Percentiles rank a stretch among this genome's conserved stretches.
These are phyloP conservation scores for Blastobotrys ciferrii DNA, from an alignment of 1,139 yeast genomes.

Conservation along the genomic window DNA sequence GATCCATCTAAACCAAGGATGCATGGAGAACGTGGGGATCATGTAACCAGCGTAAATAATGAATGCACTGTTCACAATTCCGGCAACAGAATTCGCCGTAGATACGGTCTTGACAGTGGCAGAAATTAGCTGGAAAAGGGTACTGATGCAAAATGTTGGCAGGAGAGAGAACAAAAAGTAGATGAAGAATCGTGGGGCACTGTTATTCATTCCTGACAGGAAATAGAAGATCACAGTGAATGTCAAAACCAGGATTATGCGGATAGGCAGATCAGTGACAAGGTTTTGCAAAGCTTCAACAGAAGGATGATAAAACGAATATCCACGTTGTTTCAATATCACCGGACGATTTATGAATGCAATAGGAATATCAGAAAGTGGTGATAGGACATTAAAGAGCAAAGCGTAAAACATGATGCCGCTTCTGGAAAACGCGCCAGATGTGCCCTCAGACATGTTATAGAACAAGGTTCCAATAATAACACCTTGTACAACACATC, in stretches of 20 bases:
- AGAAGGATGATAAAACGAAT: conserved; percentile 46
- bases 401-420: conserved; percentile 45
- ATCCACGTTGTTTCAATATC: conserved; percentile 44
- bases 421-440: conserved; percentile 53
- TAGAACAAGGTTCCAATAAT: conserved; percentile 56
- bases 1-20: conserved; percentile 54
- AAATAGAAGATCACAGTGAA: conserved; percentile 43
- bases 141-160: conserved; percentile 41
- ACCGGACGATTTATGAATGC: conserved; percentile 43
- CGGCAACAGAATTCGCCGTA: conserved; percentile 55
- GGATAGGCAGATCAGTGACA: conserved; percentile 39
- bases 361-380: conserved; percentile 44
- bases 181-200: conserved; percentile 44
- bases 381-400: conserved; percentile 42
- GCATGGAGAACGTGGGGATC: conserved; percentile 48
- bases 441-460: conserved; percentile 46
- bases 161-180: conserved; percentile 38
- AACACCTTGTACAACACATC: conserved; percentile 50
- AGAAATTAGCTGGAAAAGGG: conserved; percentile 58
- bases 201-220: conserved; percentile 39
- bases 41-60: conserved; percentile 53
- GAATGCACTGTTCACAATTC: conserved; percentile 46
- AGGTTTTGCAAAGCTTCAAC: conserved; percentile 44
- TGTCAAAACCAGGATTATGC: conserved; percentile 32
- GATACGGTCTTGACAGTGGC: conserved; percentile 51